Percentiles rank a stretch among this genome's conserved stretches.
phyloP scores from a whole-genome alignment of 306 rosid genomes.

The Canavalia gladiata region DNA sequence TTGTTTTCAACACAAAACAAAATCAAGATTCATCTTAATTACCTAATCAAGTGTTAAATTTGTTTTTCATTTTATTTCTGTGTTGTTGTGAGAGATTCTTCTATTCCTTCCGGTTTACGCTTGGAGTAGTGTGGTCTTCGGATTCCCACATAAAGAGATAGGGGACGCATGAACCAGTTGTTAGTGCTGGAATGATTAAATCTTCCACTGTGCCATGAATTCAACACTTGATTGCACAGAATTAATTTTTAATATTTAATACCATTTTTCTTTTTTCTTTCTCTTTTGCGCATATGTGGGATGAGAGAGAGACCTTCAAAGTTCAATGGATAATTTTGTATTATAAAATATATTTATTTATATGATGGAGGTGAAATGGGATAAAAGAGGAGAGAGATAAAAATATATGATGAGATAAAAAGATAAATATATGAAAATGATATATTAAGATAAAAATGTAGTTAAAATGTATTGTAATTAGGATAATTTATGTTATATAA shows the following conservation, averaged over 20 bases:
- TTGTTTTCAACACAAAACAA: conserved; percentile 43
- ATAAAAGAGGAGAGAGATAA: too few species aligned
- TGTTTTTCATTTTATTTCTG: conserved; percentile 37
- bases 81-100: conserved; percentile 51
- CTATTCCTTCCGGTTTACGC: conserved; percentile 55
- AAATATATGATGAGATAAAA: too few species aligned
- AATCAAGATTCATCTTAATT: conserved; percentile 41
- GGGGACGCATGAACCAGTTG: conserved; percentile 31
- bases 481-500: background rate
- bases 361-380: too few species aligned
- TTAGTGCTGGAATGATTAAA: conserved; percentile 42
- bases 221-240: background rate
- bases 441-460: too few species aligned
- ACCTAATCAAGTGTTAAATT: conserved; percentile 39
- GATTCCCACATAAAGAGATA: conserved; percentile 45
- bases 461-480: too few species aligned
- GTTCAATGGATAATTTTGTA: too few species aligned
- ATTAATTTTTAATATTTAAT: background rate
- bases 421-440: too few species aligned
- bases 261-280: too few species aligned
- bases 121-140: conserved; percentile 36
- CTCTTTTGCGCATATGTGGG: too few species aligned
- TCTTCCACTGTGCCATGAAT: background rate
- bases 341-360: too few species aligned
- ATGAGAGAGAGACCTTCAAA: too few species aligned